phyloP scores from a whole-genome alignment of 768 basidiomycete genomes.

The Hebeloma cylindrosporum region DNA sequence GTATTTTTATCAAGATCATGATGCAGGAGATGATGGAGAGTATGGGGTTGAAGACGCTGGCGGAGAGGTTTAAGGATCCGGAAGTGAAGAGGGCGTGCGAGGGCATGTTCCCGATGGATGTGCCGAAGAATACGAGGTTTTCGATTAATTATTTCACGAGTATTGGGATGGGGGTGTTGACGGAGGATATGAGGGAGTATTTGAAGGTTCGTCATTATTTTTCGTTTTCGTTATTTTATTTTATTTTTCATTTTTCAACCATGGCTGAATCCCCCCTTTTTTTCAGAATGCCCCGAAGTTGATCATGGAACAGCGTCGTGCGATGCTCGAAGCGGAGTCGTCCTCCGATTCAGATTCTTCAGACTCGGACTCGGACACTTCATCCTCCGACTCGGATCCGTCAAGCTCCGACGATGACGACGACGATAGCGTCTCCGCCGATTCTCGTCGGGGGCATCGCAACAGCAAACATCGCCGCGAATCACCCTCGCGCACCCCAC shows the following conservation, averaged over 20 bases:
- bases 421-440: slow-evolving; percentile 17
- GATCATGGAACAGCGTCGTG: slow-evolving; percentile 92
- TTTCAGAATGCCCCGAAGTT: slow-evolving; percentile 83
- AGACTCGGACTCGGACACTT: slow-evolving; percentile 30
- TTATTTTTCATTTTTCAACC: slow-evolving; percentile 6
- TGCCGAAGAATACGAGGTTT: slow-evolving; percentile 95
- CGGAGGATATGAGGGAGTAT: slow-evolving; percentile 96
- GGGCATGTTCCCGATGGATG: slow-evolving; percentile 94
- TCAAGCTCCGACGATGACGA: slow-evolving; percentile 32
- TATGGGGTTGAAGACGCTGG: slow-evolving; percentile 85
- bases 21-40: slow-evolving; percentile 94
- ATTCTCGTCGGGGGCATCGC: slow-evolving; percentile 19
- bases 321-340: slow-evolving; percentile 73
- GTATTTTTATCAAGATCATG: slow-evolving; percentile 98
- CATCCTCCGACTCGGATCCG: slow-evolving; percentile 25
- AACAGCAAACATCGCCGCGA: slow-evolving; percentile 9
- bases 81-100: slow-evolving; percentile 71
- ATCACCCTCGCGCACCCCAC: slow-evolving; percentile 25
- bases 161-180: slow-evolving; percentile 85
- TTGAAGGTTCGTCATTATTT: slow-evolving; percentile 64
- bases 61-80: slow-evolving; percentile 87
- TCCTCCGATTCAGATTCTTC: slow-evolving; percentile 42
- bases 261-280: too few relatives aligned
- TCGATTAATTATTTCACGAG: slow-evolving; percentile 98
- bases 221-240: slow-evolving; percentile 2